Percentiles rank a stretch among this genome's conserved stretches.
Evolutionary conservation across 2,329 filamentous ascomycete genomes (phyloP).

Genomic region (Phaeosphaeriaceae sp.): DNA sequence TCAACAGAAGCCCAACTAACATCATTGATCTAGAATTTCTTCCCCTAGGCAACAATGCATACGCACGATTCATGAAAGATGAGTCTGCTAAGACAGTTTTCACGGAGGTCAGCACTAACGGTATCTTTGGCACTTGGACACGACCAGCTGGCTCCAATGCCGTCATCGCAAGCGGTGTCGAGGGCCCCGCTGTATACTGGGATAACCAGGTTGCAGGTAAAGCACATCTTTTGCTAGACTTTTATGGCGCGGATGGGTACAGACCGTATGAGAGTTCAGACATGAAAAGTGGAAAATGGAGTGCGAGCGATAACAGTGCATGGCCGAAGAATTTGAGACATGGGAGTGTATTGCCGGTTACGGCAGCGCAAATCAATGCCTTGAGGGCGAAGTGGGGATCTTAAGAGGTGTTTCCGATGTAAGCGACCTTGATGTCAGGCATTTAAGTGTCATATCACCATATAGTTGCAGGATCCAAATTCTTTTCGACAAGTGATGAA

Average conservation of each 20-base stretch:
- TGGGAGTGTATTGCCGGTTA: slow-evolving; percentile 59
- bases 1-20: slow-evolving; percentile 56
- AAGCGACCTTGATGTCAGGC: too few species aligned
- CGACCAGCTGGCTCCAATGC: slow-evolving; percentile 54
- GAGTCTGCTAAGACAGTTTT: slow-evolving; percentile 61
- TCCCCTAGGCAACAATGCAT: slow-evolving; percentile 52
- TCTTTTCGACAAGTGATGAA: too few species aligned
- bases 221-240: slow-evolving; percentile 56
- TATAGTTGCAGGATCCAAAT: too few species aligned
- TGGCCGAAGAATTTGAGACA: slow-evolving; percentile 60
- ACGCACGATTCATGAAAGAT: slow-evolving; percentile 63
- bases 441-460: too few species aligned
- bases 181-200: slow-evolving; percentile 43
- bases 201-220: slow-evolving; percentile 41
- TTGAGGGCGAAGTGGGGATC: slow-evolving; percentile 40
- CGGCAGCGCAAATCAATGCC: slow-evolving; percentile 52
- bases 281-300: slow-evolving; percentile 56
- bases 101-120: slow-evolving; percentile 56
- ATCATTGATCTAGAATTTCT: slow-evolving; percentile 66
- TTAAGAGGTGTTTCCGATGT: not conserved
- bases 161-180: slow-evolving; percentile 47
- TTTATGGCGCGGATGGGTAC: slow-evolving; percentile 56
- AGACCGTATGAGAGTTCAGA: slow-evolving; percentile 56
- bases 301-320: slow-evolving; percentile 48
- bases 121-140: slow-evolving; percentile 61